phyloP scores from a whole-genome alignment of 768 basidiomycete species.

The Porpolomopsis calyptriformis region DNA sequence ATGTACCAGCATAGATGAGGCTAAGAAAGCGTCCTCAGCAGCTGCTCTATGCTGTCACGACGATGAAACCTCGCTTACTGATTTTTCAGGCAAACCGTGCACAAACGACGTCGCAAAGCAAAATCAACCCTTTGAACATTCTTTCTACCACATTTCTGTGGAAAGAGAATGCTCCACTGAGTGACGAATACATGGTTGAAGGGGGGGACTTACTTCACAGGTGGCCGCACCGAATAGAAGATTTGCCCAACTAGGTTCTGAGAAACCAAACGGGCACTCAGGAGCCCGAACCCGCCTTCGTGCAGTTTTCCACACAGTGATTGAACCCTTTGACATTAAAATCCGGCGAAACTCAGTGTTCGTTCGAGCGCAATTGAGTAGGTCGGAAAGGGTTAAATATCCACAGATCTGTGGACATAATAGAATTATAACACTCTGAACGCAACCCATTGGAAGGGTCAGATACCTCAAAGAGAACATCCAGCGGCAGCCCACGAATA shows the following conservation, averaged over 20 bases:
- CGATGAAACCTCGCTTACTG: constrained; percentile 9
- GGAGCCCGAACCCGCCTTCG: constrained; percentile 13
- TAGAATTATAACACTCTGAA: background rate
- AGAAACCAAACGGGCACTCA: constrained; percentile 15
- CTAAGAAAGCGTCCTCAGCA: constrained; percentile 13
- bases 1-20: constrained; percentile 18
- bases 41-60: too few relatives aligned
- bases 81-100: constrained; percentile 11
- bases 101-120: constrained; percentile 11
- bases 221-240: constrained; percentile 15
- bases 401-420: constrained; percentile 16
- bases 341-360: constrained; percentile 18
- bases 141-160: constrained; percentile 9
- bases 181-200: background rate
- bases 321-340: constrained; percentile 14
- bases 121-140: constrained; percentile 13
- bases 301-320: constrained; percentile 17
- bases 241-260: constrained; percentile 19
- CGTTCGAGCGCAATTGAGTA: constrained; percentile 20
- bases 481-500: constrained; percentile 23
- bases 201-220: constrained; percentile 12
- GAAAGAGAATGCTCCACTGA: background rate
- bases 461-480: constrained; percentile 32
- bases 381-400: constrained; percentile 21
- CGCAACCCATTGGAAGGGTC: background rate